Conservation (phyloP, 805 yeast species). For the Zygosaccharomyces siamensis region DNA sequence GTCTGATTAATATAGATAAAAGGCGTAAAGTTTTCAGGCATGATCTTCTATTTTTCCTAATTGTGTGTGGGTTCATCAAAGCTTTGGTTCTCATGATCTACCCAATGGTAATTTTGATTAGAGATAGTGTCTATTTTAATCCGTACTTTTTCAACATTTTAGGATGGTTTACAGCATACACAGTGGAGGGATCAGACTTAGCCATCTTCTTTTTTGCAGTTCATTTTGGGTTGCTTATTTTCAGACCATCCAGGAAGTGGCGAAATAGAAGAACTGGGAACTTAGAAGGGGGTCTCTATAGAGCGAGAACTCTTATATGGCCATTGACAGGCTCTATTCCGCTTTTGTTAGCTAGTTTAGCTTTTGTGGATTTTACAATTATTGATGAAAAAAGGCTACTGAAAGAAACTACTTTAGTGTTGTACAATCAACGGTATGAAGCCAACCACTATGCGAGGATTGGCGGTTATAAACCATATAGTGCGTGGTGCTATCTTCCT, state of each 20-base stretch:
- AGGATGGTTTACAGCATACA: constrained; percentile 76
- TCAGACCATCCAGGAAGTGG: constrained; percentile 52
- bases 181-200: constrained; percentile 82
- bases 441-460: constrained; percentile 26
- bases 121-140: constrained; percentile 42
- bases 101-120: constrained; percentile 53
- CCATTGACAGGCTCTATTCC: constrained; percentile 57
- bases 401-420: constrained; percentile 21
- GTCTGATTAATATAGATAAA: constrained; percentile 59
- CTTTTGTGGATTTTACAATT: constrained; percentile 46
- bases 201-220: constrained; percentile 79
- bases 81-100: constrained; percentile 63
- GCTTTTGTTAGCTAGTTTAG: constrained; percentile 61
- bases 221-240: constrained; percentile 72
- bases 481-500: constrained; percentile 79
- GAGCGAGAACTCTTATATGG: constrained; percentile 54
- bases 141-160: constrained; percentile 54
- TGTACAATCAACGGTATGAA: constrained; percentile 24
- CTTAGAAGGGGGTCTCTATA: constrained; percentile 71
- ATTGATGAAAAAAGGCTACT: constrained; percentile 14
- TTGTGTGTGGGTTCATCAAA: constrained; percentile 71
- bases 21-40: constrained; percentile 61
- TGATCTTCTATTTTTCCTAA: constrained; percentile 59
- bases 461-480: constrained; percentile 55
- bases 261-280: constrained; percentile 36